phyloP scores from a whole-genome alignment of 1,284 basidiomycete genomes.

The Trametes hirsuta region DNA sequence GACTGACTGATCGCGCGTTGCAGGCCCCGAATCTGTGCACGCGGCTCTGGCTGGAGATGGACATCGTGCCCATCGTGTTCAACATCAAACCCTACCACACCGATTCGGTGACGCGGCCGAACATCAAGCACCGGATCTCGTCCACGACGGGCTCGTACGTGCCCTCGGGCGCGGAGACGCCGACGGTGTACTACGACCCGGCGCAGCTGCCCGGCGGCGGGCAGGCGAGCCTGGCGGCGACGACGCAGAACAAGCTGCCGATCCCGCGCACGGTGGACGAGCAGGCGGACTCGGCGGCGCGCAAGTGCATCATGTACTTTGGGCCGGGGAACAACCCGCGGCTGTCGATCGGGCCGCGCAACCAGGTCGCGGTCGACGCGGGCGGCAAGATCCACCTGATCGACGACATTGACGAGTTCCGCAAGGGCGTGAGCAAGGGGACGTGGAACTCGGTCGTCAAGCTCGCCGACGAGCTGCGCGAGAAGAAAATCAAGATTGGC shows the following conservation, averaged over 20 bases:
- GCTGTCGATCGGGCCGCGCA: constrained; percentile 75
- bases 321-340: constrained; percentile 81
- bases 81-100: constrained; percentile 83
- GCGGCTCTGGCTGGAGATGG: constrained; percentile 74
- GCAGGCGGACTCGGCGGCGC: constrained; percentile 81
- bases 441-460: constrained; percentile 81
- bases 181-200: constrained; percentile 64
- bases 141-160: constrained; percentile 76
- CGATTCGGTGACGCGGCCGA: constrained; percentile 72
- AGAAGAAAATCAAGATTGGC: constrained; percentile 82
- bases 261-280: constrained; percentile 79
- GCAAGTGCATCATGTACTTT: constrained; percentile 81
- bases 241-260: constrained; percentile 62
- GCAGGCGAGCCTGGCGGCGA: constrained; percentile 45
- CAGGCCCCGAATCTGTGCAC: constrained; percentile 78
- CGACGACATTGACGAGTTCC: constrained; percentile 75
- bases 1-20: neutral
- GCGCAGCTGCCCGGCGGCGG: constrained; percentile 43
- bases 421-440: constrained; percentile 64
- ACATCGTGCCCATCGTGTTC: constrained; percentile 80
- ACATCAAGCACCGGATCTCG: constrained; percentile 77
- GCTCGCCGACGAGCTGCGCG: constrained; percentile 78
- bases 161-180: constrained; percentile 73
- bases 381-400: constrained; percentile 79
- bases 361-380: constrained; percentile 80